Evolutionary conservation across 495 filamentous ascomycete species (phyloP).

Genomic region (Podospora anserina): DNA sequence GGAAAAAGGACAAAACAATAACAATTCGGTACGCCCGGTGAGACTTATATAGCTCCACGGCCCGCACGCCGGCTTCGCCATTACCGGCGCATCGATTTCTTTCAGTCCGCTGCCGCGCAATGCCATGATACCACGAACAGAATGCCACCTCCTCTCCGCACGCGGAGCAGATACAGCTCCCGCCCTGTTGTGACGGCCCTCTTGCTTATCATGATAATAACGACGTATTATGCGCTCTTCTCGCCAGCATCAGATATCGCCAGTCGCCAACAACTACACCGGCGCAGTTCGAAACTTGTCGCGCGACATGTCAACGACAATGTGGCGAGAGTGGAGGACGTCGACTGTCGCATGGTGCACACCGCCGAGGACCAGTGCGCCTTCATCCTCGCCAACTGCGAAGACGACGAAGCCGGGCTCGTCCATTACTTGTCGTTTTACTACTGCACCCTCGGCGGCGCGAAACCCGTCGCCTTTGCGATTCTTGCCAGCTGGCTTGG

Average conservation of each 20-base stretch:
- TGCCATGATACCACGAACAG: slow-evolving; percentile 19
- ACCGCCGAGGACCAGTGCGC: slow-evolving; percentile 75
- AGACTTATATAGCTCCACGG: background rate
- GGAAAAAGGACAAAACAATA: background rate
- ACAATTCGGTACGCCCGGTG: background rate
- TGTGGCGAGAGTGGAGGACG: slow-evolving; percentile 13
- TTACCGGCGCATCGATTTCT: background rate
- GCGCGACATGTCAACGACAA: background rate
- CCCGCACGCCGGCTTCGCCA: background rate
- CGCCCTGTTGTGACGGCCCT: slow-evolving; percentile 40
- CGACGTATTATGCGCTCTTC: slow-evolving; percentile 31
- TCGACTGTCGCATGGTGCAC: slow-evolving; percentile 79
- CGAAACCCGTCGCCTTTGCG: slow-evolving; percentile 71
- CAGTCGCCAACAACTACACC: slow-evolving; percentile 2
- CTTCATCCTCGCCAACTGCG: slow-evolving; percentile 77
- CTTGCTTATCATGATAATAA: slow-evolving; percentile 37
- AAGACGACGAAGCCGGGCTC: slow-evolving; percentile 85
- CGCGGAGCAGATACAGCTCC: slow-evolving; percentile 29
- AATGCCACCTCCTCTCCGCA: slow-evolving; percentile 22
- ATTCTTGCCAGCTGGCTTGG: slow-evolving; percentile 79
- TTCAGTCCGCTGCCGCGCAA: background rate
- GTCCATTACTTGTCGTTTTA: slow-evolving; percentile 87
- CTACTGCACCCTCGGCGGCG: slow-evolving; percentile 74
- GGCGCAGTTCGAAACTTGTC: background rate
- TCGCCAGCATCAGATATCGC: slow-evolving; percentile 12